Percentiles rank a stretch among this genome's conserved stretches.
Conservation (phyloP, 2,329 filamentous ascomycete species). For the Pseudogymnoascus pannorum region DNA sequence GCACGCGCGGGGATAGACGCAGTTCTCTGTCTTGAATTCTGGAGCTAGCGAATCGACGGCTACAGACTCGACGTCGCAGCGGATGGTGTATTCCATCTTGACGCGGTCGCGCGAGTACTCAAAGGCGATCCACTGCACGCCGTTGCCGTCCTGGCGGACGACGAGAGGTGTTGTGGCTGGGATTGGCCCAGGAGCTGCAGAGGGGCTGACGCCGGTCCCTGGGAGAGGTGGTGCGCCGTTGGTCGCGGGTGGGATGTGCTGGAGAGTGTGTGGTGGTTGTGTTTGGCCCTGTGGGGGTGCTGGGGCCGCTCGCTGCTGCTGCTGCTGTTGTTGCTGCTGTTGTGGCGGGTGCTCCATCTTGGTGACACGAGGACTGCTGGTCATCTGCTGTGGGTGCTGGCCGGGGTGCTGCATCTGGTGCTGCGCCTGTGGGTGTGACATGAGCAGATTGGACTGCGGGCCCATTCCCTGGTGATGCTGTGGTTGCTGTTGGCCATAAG, state of each 20-base stretch:
- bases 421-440: constrained; percentile 50
- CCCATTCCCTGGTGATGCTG: constrained; percentile 50
- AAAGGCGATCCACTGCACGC: constrained; percentile 97
- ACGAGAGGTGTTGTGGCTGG: constrained; percentile 93
- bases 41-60: constrained; percentile 75
- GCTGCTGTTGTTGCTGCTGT: too few species aligned
- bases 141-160: constrained; percentile 89
- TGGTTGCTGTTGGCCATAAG: constrained; percentile 53
- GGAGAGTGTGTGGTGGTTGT: constrained; percentile 31
- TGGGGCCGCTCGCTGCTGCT: constrained; percentile 52
- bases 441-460: constrained; percentile 59
- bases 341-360: constrained; percentile 58
- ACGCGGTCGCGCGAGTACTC: constrained; percentile 95
- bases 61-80: constrained; percentile 95
- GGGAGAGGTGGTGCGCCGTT: constrained; percentile 32
- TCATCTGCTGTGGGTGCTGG: constrained; percentile 51
- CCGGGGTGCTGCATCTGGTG: constrained; percentile 51
- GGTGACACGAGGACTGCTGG: constrained; percentile 51
- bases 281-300: constrained; percentile 37
- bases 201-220: constrained; percentile 63
- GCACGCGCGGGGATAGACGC: constrained; percentile 92
- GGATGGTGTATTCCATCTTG: constrained; percentile 99
- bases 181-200: constrained; percentile 90
- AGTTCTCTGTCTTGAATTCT: constrained; percentile 97
- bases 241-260: constrained; percentile 40